These are phyloP conservation scores for Gynochthodes officinalis DNA, from an alignment of 257 asterid species.

Conservation along the genomic window DNA sequence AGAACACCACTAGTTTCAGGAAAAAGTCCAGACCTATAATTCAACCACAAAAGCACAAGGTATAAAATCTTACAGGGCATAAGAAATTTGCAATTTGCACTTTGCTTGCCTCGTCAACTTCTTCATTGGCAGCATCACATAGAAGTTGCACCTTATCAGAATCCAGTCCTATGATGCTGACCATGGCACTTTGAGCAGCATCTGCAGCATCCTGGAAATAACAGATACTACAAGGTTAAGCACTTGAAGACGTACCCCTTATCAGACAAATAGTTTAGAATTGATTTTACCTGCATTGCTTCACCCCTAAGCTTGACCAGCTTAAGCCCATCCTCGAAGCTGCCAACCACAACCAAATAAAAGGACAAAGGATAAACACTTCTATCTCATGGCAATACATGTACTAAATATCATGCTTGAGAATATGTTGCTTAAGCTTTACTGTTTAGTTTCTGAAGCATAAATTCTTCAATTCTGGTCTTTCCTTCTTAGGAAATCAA, in stretches of 20 bases:
- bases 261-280: neutral
- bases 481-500: neutral
- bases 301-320: constrained; percentile 86
- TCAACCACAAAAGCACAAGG: neutral
- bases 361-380: neutral
- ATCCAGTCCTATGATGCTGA: constrained; percentile 91
- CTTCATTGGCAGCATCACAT: constrained; percentile 97
- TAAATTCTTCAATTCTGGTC: neutral
- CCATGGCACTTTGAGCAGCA: constrained; percentile 95
- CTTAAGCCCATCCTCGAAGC: constrained; percentile 97
- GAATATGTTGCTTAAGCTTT: neutral
- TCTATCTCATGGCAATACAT: neutral
- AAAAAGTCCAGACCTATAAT: neutral
- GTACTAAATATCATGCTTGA: neutral
- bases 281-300: constrained; percentile 84
- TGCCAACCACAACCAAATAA: constrained; percentile 31
- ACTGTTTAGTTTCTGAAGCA: neutral
- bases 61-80: constrained; percentile 64
- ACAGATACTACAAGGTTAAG: constrained; percentile 9
- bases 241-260: neutral
- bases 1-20: neutral
- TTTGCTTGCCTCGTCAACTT: constrained; percentile 82
- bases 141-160: constrained; percentile 86
- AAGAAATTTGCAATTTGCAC: constrained; percentile 96
- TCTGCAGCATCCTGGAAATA: constrained; percentile 83